Conservation (phyloP, 805 yeast species). For the Ogataea sp. region DNA sequence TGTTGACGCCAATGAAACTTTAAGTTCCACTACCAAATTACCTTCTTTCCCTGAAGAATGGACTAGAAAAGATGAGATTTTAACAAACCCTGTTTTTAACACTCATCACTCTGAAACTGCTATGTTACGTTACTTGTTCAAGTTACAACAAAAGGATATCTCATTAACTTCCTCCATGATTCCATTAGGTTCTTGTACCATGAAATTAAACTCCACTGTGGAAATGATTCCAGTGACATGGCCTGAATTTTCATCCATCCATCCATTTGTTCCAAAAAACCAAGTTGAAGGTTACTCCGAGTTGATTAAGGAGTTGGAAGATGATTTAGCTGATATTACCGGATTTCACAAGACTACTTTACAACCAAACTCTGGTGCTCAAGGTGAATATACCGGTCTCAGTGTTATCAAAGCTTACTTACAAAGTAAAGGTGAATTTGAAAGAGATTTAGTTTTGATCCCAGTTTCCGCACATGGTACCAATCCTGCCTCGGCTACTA, state of each 20-base stretch:
- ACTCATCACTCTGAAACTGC: slow-evolving; percentile 90
- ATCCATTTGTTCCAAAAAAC: slow-evolving; percentile 85
- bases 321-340: slow-evolving; percentile 83
- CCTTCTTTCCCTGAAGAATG: slow-evolving; percentile 44
- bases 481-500: slow-evolving; percentile 96
- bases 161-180: slow-evolving; percentile 96
- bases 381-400: slow-evolving; percentile 94
- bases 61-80: slow-evolving; percentile 48
- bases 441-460: slow-evolving; percentile 82
- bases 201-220: slow-evolving; percentile 93
- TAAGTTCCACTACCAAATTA: slow-evolving; percentile 20
- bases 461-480: slow-evolving; percentile 99
- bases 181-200: slow-evolving; percentile 95
- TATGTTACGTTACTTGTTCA: slow-evolving; percentile 83
- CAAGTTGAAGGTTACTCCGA: slow-evolving; percentile 87
- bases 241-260: slow-evolving; percentile 85
- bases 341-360: slow-evolving; percentile 87
- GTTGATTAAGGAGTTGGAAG: slow-evolving; percentile 67
- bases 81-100: slow-evolving; percentile 75
- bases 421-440: slow-evolving; percentile 57
- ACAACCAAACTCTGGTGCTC: slow-evolving; percentile 98
- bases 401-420: slow-evolving; percentile 77
- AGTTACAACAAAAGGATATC: slow-evolving; percentile 78
- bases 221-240: slow-evolving; percentile 92
- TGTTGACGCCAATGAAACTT: slow-evolving; percentile 9